Conservation (phyloP, 106 monocot genomes). For the Cymbidium sinense region DNA sequence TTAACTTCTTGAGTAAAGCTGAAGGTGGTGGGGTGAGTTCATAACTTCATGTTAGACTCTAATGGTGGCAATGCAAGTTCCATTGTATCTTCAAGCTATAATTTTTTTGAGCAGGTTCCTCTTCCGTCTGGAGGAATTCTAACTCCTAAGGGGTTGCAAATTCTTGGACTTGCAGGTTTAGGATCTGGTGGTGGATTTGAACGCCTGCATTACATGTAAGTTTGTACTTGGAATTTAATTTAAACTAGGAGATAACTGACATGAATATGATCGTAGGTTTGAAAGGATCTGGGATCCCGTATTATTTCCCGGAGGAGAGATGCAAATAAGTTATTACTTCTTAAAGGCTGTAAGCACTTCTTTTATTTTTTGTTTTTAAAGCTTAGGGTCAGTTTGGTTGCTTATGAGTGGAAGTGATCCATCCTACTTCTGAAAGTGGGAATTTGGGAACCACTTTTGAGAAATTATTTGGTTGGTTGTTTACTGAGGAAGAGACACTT, state of each 20-base stretch:
- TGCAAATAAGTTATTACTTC: conserved; percentile 74
- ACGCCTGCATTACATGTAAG: conserved; percentile 91
- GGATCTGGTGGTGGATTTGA: conserved; percentile 93
- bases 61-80: background rate
- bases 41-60: background rate
- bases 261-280: conserved; percentile 39
- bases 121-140: conserved; percentile 91
- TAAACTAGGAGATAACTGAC: background rate
- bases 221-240: background rate
- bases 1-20: conserved; percentile 40
- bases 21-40: conserved; percentile 86
- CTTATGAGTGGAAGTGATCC: background rate
- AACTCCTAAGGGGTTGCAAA: conserved; percentile 80
- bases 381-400: background rate
- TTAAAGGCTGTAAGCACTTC: conserved; percentile 45
- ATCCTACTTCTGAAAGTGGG: background rate
- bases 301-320: conserved; percentile 60
- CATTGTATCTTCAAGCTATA: background rate
- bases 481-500: background rate
- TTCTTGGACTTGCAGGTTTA: conserved; percentile 78
- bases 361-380: conserved; percentile 4
- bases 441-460: background rate
- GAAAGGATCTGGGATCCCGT: conserved; percentile 94
- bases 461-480: background rate
- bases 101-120: conserved; percentile 38